Base-by-base conservation (phyloP, 495 filamentous ascomycete species). In the Talaromyces liani region DNA sequence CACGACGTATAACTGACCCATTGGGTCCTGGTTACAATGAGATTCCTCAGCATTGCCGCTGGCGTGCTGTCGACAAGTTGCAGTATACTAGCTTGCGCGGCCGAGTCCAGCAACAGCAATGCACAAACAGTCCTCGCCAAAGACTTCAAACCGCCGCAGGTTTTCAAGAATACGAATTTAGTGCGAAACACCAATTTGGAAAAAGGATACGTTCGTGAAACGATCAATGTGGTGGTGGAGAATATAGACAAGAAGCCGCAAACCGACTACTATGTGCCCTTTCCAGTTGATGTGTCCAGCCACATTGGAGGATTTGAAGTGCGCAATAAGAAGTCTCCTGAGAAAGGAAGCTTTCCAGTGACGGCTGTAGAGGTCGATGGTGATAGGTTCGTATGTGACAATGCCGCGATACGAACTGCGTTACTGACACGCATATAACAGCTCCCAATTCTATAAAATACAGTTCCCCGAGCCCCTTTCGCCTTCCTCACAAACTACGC, bases 201-300 rank as follows among this genome's bases (percentile, higher is more conserved):
- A 71, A 97, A 97, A 78, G 87, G 85, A 64, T 98, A 93, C 69
- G 85, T 85, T 22, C 88, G 91, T 68, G 92, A 98, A 72, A 89
- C 85, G 12, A 85, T 97, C 82, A 97, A 98, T 78, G 90, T 96
- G 8, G 81, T 96, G 29, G 87, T 98, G 58, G 91, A 98, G 82
- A 98, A 98, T 76, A 78, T 88, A 67, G 83, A 84, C 69, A 85
- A 82, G 41, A 76, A 86, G 58, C 83, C 91, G 9, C 94, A 98
- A 71, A 82, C 82, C 75, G 88, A 93, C 73, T 98, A 97, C 83
- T 97, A 87, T 74, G 69, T 97, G 36, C 88, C 92, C 3, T 93
- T 98, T 77, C 86, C 87, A 56, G 81, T 83, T 55, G 84, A 88
- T 57, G 81, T 90, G 68, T 82, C 94, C 69, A 82, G 82, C 58